phyloP scores from a whole-genome alignment of 2,329 filamentous ascomycete genomes.

The Capronia epimyces region DNA sequence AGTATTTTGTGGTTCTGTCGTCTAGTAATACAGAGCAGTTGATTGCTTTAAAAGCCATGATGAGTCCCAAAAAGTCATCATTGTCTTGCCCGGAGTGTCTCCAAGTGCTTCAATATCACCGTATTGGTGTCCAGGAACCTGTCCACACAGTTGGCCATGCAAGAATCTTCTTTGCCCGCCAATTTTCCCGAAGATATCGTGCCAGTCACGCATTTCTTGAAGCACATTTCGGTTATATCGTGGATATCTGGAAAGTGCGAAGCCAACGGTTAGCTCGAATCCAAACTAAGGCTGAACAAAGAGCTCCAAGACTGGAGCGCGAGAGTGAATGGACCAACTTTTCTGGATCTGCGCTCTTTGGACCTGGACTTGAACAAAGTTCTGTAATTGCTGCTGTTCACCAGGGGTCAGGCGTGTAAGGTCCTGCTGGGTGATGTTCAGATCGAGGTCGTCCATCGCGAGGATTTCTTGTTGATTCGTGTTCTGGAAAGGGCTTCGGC shows the following conservation, averaged over 20 bases:
- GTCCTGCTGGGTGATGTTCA: conserved; percentile 25
- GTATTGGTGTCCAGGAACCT: conserved; percentile 86
- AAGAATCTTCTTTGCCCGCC: conserved; percentile 72
- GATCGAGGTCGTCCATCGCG: conserved; percentile 24
- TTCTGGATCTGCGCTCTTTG: conserved; percentile 64
- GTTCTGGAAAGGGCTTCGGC: not conserved
- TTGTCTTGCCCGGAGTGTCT: conserved; percentile 51
- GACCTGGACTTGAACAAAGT: conserved; percentile 76
- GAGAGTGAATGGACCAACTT: conserved; percentile 35
- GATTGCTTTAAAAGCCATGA: not conserved
- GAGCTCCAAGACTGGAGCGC: not conserved
- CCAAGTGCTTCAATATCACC: conserved; percentile 77
- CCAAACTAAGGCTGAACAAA: not conserved
- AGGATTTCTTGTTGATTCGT: not conserved
- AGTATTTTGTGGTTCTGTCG: not conserved
- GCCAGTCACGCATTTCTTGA: conserved; percentile 83
- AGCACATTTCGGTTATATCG: conserved; percentile 71
- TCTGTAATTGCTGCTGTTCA: conserved; percentile 82
- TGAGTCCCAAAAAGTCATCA: conserved; percentile 17
- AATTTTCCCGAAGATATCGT: conserved; percentile 66
- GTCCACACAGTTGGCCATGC: conserved; percentile 88
- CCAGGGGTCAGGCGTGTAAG: conserved; percentile 58
- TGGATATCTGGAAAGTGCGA: conserved; percentile 51
- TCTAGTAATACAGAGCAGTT: conserved; percentile 9
- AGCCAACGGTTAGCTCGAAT: not conserved